Percentiles rank a stretch among this genome's conserved stretches.
Conservation (phyloP, 2,329 filamentous ascomycete species). For the Penicillium palitans region DNA sequence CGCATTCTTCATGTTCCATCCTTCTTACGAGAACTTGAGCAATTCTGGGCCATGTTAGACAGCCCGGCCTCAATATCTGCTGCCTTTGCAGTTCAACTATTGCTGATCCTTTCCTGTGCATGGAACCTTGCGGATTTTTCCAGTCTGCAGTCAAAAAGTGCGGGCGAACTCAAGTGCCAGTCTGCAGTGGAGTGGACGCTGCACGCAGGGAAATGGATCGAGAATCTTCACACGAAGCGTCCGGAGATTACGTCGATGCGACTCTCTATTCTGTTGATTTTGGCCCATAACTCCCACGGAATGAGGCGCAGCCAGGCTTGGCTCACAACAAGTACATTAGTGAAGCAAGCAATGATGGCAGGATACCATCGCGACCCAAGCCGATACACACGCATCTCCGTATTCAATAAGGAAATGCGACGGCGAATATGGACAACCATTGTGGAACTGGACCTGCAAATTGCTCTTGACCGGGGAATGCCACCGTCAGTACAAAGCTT, state of each 20-base stretch:
- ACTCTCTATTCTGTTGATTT: conserved; percentile 51
- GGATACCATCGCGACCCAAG: conserved; percentile 52
- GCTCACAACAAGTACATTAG: conserved; percentile 52
- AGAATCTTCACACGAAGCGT: conserved; percentile 67
- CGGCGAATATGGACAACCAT: conserved; percentile 59
- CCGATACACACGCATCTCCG: conserved; percentile 35
- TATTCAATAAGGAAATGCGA: conserved; percentile 50
- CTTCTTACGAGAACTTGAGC: conserved; percentile 41
- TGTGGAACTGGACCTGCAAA: conserved; percentile 57
- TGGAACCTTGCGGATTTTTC: conserved; percentile 39
- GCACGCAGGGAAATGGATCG: conserved; percentile 85
- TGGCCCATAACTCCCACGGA: conserved; percentile 53
- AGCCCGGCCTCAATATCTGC: conserved; percentile 31
- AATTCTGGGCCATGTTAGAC: conserved; percentile 36
- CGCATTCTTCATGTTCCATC: conserved; percentile 44
- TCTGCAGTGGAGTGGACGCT: conserved; percentile 68
- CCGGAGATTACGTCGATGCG: conserved; percentile 53
- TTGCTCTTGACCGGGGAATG: conserved; percentile 57
- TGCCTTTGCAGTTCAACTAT: conserved; percentile 38
- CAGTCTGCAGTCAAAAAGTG: conserved; percentile 31
- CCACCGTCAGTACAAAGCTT: conserved; percentile 46
- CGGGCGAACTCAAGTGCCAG: conserved; percentile 30
- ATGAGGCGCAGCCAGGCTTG: conserved; percentile 57
- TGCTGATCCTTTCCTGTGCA: conserved; percentile 41
- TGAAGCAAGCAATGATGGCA: conserved; percentile 54